These are phyloP conservation scores for Mycena floridula DNA, from an alignment of 768 basidiomycete genomes.

Conservation along the genomic window DNA sequence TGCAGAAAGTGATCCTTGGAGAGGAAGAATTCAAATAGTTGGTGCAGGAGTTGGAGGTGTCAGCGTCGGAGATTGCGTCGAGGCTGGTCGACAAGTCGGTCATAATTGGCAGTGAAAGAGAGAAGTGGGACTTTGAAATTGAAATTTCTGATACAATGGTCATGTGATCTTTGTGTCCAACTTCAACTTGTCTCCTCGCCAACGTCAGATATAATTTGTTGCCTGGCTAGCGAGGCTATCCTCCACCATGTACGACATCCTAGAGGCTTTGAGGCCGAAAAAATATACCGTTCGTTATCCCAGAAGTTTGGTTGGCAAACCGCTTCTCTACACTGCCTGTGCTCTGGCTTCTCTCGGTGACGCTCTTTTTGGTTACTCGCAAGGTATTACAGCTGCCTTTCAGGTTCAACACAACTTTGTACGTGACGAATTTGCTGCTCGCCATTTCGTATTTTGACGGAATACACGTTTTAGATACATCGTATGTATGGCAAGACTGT, in stretches of 20 bases:
- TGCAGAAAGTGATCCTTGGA: slow-evolving; percentile 36
- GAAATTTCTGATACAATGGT: no score
- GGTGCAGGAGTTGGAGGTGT: slow-evolving; percentile 88
- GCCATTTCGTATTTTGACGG: no score
- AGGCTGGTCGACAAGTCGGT: slow-evolving; percentile 37
- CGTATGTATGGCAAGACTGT: neutral
- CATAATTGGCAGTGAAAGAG: neutral
- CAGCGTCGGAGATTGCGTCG: slow-evolving; percentile 82
- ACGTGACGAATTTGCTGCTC: no score
- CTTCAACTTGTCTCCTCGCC: no score
- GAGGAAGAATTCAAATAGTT: slow-evolving; percentile 50
- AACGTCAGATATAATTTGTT: no score
- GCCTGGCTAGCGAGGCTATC: no score
- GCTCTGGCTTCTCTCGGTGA: neutral
- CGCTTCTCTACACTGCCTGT: neutral
- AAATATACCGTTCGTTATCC: neutral
- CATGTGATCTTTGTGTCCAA: no score
- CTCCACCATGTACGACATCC: no score
- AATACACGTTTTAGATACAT: no score
- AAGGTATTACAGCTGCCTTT: neutral
- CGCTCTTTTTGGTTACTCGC: neutral
- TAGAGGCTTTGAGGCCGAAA: neutral
- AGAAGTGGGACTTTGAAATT: no score
- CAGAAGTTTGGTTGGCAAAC: neutral
- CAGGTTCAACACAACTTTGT: neutral